phyloP scores from a whole-genome alignment of 2,329 filamentous ascomycete genomes.

The Arthrinium phaeospermum region DNA sequence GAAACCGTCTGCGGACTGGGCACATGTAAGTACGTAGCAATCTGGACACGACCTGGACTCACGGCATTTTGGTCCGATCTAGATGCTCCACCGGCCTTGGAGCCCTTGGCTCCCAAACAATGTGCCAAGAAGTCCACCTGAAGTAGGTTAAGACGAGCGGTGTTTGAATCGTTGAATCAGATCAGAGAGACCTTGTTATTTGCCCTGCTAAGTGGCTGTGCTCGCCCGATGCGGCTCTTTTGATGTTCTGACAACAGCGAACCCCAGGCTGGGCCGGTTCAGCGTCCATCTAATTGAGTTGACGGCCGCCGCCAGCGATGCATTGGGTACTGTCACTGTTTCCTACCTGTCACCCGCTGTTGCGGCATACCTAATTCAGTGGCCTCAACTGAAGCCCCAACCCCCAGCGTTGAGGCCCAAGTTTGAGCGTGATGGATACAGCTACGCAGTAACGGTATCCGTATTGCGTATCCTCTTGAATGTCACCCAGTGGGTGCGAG shows the following conservation, averaged over 20 bases:
- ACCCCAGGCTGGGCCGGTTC: background rate
- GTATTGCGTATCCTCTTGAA: slow-evolving; percentile 1
- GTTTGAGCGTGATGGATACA: background rate
- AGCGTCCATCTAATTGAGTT: slow-evolving; percentile 14
- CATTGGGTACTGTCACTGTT: background rate
- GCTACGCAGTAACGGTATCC: background rate
- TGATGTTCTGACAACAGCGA: background rate
- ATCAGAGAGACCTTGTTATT: background rate
- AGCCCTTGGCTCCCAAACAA: background rate
- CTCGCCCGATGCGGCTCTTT: background rate
- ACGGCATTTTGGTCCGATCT: slow-evolving; percentile 9
- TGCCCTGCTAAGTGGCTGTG: slow-evolving; percentile 12
- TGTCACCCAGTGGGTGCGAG: background rate
- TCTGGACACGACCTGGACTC: background rate
- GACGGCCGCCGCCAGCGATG: background rate
- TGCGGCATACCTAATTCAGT: background rate
- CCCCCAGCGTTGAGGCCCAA: background rate
- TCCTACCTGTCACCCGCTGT: background rate
- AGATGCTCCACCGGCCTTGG: slow-evolving; percentile 3
- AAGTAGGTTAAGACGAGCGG: slow-evolving; percentile 13
- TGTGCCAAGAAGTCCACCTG: slow-evolving; percentile 1
- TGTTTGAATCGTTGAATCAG: slow-evolving; percentile 14
- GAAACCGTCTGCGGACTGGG: background rate
- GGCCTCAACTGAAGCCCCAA: background rate
- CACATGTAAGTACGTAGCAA: background rate